These are phyloP conservation scores for Lasiodiplodia sp. DNA, from an alignment of 2,329 filamentous ascomycete species.

Conservation along the genomic window DNA sequence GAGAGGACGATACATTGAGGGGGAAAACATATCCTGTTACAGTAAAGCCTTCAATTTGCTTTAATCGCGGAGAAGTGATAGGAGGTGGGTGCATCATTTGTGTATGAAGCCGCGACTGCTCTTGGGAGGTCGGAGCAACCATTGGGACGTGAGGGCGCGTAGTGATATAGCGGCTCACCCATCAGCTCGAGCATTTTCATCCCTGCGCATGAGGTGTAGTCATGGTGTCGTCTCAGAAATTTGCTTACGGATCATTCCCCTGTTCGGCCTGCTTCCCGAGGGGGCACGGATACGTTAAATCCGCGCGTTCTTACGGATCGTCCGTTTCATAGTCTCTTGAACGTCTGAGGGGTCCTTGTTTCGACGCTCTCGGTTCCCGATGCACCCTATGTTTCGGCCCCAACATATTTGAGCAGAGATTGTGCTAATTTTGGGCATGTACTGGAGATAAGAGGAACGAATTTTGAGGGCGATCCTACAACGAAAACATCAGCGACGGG, in stretches of 20 bases:
- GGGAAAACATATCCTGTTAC: not conserved
- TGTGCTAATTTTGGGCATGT: not conserved
- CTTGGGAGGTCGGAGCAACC: not conserved
- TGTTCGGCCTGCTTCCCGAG: conserved; percentile 12
- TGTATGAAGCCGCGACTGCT: not conserved
- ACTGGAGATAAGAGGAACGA: not conserved
- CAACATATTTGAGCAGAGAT: not conserved
- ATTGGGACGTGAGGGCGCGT: not conserved
- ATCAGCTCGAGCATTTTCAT: not conserved
- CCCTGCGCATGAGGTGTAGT: not conserved
- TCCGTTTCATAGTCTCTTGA: conserved; percentile 7
- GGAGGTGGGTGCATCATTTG: not conserved
- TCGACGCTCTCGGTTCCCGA: conserved; percentile 14
- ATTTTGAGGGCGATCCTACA: not conserved
- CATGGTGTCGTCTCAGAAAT: conserved; percentile 1
- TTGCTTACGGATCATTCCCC: conserved; percentile 1
- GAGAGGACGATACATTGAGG: not conserved
- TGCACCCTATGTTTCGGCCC: conserved; percentile 25
- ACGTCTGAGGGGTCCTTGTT: conserved; percentile 5
- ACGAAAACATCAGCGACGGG: conserved; percentile 3
- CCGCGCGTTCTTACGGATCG: conserved; percentile 15
- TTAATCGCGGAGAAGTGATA: no score
- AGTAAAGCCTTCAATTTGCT: not conserved
- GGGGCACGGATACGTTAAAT: conserved; percentile 9
- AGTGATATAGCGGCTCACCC: not conserved